Evolutionary conservation across 73 alveolate species (phyloP), one percentile per base, ranked within the genome.

Genomic region (Diophrys sp.): DNA sequence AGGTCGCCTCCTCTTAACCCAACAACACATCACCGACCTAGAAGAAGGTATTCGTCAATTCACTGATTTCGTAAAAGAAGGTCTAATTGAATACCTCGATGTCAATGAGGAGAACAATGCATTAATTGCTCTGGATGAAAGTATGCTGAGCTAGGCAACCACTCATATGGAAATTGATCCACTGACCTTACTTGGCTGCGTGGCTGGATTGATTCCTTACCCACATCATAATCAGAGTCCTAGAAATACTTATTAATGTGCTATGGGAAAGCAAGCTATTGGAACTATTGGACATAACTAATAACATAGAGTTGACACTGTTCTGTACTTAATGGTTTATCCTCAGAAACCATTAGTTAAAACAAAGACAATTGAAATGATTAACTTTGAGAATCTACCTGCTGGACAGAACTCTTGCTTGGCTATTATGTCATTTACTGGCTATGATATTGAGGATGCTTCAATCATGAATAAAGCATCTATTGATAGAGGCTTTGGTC

Each of bases 371-470:
- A 96, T 97, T n/a, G 99, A 98, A 87, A 83, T 95, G 81, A 89
- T 94, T 53, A 92, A 96, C 83, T 92, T 90, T 70, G 98, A 96
- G 30, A 90, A 96, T 75, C 83, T 98, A 44, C 99, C 99, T 8
- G 99, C 99, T 1, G 99, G 99, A 1, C 98, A 95, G 79, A 98
- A 98, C 84, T 99, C 99, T 0, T 89, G 97, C 23, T 97, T 98
- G 54, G 99, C 99, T 14, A 98, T 98, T 24, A 96, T 98, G 98
- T 89, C 98, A 88, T 91, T 87, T 95, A 93, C 98, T 30, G 99
- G 99, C 56, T 98, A 98, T 78, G 99, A 98, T 90, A 98, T 98
- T 53, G 99, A 98, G 91, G 99, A 98, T 75, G 99, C 99, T 11
- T 72, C 94, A 55, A 90, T 98, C 67, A 72, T 98, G 90, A 98